Evolutionary conservation across 345 rosid genomes (phyloP).

Genomic region (Salix dunnii): DNA sequence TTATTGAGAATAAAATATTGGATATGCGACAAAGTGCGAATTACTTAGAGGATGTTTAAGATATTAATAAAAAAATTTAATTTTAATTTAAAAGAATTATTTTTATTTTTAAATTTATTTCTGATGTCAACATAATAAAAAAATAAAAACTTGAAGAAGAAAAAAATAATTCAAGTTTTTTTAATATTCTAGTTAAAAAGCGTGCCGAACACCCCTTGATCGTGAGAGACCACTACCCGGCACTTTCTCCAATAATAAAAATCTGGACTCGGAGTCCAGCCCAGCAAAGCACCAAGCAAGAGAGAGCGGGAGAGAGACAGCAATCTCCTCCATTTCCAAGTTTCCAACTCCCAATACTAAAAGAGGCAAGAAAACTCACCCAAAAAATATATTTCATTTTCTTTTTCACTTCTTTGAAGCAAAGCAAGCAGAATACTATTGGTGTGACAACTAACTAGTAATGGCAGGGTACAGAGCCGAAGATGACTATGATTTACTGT

Average conservation of each 20-base stretch:
- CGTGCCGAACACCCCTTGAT: too few species aligned
- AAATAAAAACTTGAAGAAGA: too few species aligned
- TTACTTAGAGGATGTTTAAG: too few species aligned
- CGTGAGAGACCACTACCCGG: not conserved
- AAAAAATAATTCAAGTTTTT: too few species aligned
- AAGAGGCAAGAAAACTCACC: not conserved
- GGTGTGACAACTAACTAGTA: constrained; percentile 3
- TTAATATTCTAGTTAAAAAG: too few species aligned
- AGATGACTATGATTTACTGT: constrained; percentile 92
- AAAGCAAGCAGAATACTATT: not conserved
- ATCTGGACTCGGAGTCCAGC: not conserved
- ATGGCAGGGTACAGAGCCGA: constrained; percentile 94
- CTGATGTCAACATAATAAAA: too few species aligned
- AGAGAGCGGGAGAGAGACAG: not conserved
- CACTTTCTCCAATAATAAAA: not conserved
- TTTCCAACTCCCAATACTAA: not conserved
- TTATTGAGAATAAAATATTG: too few species aligned
- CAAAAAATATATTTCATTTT: too few species aligned
- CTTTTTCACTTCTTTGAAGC: constrained; percentile 8
- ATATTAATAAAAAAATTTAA: too few species aligned
- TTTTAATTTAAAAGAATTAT: too few species aligned
- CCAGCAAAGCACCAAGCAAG: not conserved
- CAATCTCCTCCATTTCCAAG: not conserved
- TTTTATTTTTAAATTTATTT: too few species aligned
- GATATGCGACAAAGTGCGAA: too few species aligned